These are phyloP conservation scores for Verticillium nonalfalfae DNA, from an alignment of 2,329 filamentous ascomycete genomes.

Conservation along the genomic window DNA sequence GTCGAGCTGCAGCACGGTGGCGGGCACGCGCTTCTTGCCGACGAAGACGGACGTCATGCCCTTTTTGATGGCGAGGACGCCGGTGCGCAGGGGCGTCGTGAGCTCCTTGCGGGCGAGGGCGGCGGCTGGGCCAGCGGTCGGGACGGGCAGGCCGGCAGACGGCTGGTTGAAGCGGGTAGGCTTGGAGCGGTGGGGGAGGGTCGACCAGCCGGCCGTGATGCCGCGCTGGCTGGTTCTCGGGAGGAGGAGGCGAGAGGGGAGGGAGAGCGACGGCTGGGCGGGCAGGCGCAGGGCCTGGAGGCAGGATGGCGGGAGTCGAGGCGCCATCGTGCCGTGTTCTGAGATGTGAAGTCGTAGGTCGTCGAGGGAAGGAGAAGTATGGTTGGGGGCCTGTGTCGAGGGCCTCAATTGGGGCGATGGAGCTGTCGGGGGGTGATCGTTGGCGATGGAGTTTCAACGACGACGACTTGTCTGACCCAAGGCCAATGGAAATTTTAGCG, in stretches of 20 bases:
- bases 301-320: slow-evolving; percentile 11
- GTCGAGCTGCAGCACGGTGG: slow-evolving; percentile 91
- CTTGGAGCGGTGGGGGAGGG: slow-evolving; percentile 42
- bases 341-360: not conserved
- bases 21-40: slow-evolving; percentile 69
- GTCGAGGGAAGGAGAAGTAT: too few relatives aligned
- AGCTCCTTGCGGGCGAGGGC: slow-evolving; percentile 52
- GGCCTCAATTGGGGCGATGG: not conserved
- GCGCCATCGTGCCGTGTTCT: slow-evolving; percentile 7
- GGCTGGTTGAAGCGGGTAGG: slow-evolving; percentile 54
- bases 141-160: slow-evolving; percentile 47
- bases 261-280: slow-evolving; percentile 3
- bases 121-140: slow-evolving; percentile 52
- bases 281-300: slow-evolving; percentile 9
- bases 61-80: slow-evolving; percentile 82
- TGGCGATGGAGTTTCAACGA: not conserved
- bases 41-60: slow-evolving; percentile 94
- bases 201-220: slow-evolving; percentile 57
- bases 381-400: too few relatives aligned
- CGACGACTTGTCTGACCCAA: not conserved
- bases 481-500: slow-evolving; percentile 9
- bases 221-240: slow-evolving; percentile 38
- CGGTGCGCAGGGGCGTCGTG: slow-evolving; percentile 64
- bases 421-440: not conserved
- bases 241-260: slow-evolving; percentile 26